These are phyloP conservation scores for Aspergillus ostianus DNA, from an alignment of 495 filamentous ascomycete species.

Conservation along the genomic window DNA sequence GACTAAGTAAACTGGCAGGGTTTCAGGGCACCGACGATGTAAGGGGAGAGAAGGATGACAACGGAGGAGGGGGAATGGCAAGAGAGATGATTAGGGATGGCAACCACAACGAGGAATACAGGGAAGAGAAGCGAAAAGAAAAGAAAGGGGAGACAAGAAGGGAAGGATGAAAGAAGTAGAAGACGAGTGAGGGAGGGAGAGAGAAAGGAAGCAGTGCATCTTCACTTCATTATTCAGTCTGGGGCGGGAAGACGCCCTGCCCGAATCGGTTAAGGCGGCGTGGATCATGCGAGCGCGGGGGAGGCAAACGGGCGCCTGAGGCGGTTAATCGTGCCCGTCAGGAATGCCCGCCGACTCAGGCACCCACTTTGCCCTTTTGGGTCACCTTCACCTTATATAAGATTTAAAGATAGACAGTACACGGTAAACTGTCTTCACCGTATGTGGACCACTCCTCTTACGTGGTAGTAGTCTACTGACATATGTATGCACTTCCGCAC, in stretches of 20 bases:
- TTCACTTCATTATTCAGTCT: conserved; percentile 17
- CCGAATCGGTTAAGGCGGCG: conserved; percentile 25
- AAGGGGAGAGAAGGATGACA: not conserved
- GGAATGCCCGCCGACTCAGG: not conserved
- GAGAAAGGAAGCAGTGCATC: conserved; percentile 8
- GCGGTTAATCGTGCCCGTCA: conserved; percentile 9
- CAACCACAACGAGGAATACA: conserved; percentile 3
- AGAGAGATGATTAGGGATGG: not conserved
- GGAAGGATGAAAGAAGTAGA: conserved; percentile 1
- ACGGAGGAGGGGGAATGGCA: not conserved
- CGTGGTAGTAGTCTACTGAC: too few species aligned
- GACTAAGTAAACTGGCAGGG: conserved; percentile 8
- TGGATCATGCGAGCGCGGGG: conserved; percentile 49
- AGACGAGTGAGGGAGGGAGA: conserved; percentile 12
- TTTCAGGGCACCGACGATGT: conserved; percentile 4
- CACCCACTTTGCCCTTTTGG: not conserved
- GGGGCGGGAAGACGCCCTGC: conserved; percentile 20
- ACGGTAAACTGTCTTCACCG: too few species aligned
- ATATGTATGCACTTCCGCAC: too few species aligned
- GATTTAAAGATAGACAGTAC: too few species aligned
- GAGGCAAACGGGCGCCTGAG: conserved; percentile 27
- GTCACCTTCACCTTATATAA: not conserved
- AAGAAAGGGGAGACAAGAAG: conserved; percentile 9
- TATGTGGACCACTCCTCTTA: too few species aligned
- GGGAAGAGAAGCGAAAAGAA: conserved; percentile 2